A percentile compares a stretch with the other conserved stretches of the same genome.
These are phyloP conservation scores for Boletus smithii DNA, from an alignment of 1,284 basidiomycete species.

Conservation along the genomic window DNA sequence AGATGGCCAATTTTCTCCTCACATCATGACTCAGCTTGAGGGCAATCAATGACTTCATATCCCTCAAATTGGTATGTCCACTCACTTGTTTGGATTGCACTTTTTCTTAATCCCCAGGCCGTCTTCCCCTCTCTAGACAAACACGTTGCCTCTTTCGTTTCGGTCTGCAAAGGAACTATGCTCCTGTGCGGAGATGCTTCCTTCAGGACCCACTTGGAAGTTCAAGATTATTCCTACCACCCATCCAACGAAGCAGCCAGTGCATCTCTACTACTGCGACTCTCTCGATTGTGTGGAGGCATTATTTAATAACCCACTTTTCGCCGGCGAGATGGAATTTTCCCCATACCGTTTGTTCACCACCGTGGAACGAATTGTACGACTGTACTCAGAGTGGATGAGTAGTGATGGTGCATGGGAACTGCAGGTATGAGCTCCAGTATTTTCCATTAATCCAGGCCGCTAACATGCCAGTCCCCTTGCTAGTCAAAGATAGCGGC, in stretches of 20 bases:
- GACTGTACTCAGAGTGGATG: slow-evolving; percentile 5
- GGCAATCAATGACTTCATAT: neutral
- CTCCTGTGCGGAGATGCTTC: neutral
- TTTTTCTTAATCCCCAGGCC: too few species aligned
- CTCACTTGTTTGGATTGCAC: too few species aligned
- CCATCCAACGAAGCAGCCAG: neutral
- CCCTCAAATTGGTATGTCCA: neutral
- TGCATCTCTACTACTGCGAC: neutral
- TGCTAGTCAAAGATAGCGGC: slow-evolving; percentile 11
- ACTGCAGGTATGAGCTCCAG: slow-evolving; percentile 4
- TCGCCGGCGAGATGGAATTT: neutral
- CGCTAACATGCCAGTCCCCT: neutral
- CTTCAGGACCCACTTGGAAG: neutral
- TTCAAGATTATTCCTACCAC: neutral
- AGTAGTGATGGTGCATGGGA: slow-evolving; percentile 3
- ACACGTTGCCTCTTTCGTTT: neutral
- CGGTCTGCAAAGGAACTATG: neutral
- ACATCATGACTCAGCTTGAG: neutral
- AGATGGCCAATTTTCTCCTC: neutral
- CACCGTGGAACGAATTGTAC: neutral
- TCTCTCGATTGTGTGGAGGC: neutral
- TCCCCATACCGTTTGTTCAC: neutral
- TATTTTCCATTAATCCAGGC: neutral
- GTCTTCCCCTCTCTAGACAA: neutral
- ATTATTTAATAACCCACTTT: neutral